Evolutionary conservation across 129 eudicot species (phyloP).

Genomic region (Mikania micrantha): DNA sequence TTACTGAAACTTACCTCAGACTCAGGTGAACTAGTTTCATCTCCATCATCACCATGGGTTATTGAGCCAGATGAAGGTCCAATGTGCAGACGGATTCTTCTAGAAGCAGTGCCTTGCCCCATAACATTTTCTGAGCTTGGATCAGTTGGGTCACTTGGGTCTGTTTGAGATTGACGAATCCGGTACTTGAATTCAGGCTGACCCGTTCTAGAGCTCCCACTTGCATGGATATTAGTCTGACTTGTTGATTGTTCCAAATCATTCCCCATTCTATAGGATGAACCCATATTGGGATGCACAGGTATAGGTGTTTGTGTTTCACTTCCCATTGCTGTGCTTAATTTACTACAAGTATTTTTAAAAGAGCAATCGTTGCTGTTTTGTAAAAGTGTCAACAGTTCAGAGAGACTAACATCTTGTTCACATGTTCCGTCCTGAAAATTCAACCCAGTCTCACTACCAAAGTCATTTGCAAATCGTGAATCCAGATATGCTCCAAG

Average conservation of each 20-base stretch:
- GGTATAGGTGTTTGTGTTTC: not conserved
- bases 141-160: constrained; percentile 20
- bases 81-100: constrained; percentile 45
- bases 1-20: constrained; percentile 29
- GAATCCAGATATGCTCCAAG: constrained; percentile 40
- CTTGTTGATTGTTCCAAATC: constrained; percentile 20
- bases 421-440: constrained; percentile 63
- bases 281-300: not conserved
- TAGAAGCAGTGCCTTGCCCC: constrained; percentile 58
- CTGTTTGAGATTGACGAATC: constrained; percentile 29
- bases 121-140: constrained; percentile 14
- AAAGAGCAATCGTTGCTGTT: constrained; percentile 14
- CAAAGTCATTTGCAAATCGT: constrained; percentile 64
- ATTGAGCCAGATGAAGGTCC: constrained; percentile 12
- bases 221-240: constrained; percentile 4
- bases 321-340: constrained; percentile 2
- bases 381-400: constrained; percentile 39
- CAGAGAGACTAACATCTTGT: constrained; percentile 52
- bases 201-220: constrained; percentile 1
- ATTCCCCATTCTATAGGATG: not conserved
- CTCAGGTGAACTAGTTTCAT: constrained; percentile 25
- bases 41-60: constrained; percentile 1
- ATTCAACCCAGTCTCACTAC: constrained; percentile 38
- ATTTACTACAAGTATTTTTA: constrained; percentile 12
- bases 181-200: constrained; percentile 43